phyloP scores from a whole-genome alignment of 345 rosid genomes.

The Aquilaria malaccensis region DNA sequence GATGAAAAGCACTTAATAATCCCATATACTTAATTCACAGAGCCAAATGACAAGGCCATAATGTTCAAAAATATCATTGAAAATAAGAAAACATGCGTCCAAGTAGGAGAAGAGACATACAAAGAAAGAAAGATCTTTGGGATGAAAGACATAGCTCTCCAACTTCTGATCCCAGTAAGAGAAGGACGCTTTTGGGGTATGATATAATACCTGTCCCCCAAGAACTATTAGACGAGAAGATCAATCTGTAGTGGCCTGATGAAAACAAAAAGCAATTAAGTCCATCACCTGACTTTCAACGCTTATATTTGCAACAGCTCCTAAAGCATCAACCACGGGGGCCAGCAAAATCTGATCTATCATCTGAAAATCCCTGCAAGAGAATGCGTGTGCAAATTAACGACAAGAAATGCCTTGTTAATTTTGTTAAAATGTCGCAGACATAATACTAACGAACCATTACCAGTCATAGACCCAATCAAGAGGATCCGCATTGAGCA shows the following conservation, averaged over 20 bases:
- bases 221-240: constrained; percentile 8
- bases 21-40: too few species aligned
- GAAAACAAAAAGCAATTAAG: constrained; percentile 3
- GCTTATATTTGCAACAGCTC: constrained; percentile 66
- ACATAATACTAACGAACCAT: not conserved
- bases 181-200: constrained; percentile 82
- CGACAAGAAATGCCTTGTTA: not conserved
- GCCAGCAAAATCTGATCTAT: constrained; percentile 56
- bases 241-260: constrained; percentile 1
- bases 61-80: not conserved
- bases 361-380: constrained; percentile 65
- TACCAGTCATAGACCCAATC: constrained; percentile 95
- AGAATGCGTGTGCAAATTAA: constrained; percentile 7
- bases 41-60: not conserved
- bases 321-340: constrained; percentile 64
- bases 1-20: too few species aligned
- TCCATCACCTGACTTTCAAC: constrained; percentile 85
- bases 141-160: constrained; percentile 56
- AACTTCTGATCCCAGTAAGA: constrained; percentile 73
- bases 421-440: not conserved
- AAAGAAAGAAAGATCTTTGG: constrained; percentile 88
- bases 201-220: constrained; percentile 67
- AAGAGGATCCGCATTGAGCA: constrained; percentile 75
- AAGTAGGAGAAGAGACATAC: constrained; percentile 36
- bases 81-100: not conserved